Evolutionary conservation across 345 rosid genomes (phyloP), one percentile per base, ranked within the genome.

Genomic region (Populus alba): DNA sequence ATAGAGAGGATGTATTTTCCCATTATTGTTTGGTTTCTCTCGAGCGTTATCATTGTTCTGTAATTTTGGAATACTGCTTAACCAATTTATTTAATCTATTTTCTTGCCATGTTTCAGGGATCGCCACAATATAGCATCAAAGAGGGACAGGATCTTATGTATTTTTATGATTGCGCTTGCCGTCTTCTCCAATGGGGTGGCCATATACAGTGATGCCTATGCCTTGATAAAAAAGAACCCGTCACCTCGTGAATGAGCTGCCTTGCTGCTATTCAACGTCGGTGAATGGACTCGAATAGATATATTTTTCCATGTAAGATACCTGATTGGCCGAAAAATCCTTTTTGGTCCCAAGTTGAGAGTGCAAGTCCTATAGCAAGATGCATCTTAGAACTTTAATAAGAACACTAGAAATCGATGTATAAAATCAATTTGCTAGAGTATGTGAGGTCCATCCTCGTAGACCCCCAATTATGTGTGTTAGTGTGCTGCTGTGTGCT

Each of bases 181-280:
- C 0, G 98, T 93, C 9, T 84, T 93, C 75, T 88, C 98, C 39
- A 92, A 90, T 73, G 43, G 51, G 37, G 85, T 95, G 68, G 99
- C 99, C 77, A 89, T 95, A 78, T 95, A 89, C 66, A 90, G 92
- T 37, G 98, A 93, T 55, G 92, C 91, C 33, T 88, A 87, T 73
- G 89, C 89, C 66, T 79, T 91, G 71, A 74, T 90, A 59, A 88
- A 85, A 74, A 91, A 81, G 91, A 79, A 75, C 25, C 25, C 86
- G 17, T 78, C 86, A 0, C 78, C 81, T 15, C 31, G 63, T 15
- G 79, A 71, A 62, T 86, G 86, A 86, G 38, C 55, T 8, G 13
- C 41, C 53, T 0, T 43, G 45, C 53, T 51, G 45, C 45, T 20
- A 7, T 9, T 76, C 66, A 3, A 39, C 10, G 31, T 65, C 25